Evolutionary conservation across 2,329 filamentous ascomycete species (phyloP).

Genomic region (Monosporascus sp.): DNA sequence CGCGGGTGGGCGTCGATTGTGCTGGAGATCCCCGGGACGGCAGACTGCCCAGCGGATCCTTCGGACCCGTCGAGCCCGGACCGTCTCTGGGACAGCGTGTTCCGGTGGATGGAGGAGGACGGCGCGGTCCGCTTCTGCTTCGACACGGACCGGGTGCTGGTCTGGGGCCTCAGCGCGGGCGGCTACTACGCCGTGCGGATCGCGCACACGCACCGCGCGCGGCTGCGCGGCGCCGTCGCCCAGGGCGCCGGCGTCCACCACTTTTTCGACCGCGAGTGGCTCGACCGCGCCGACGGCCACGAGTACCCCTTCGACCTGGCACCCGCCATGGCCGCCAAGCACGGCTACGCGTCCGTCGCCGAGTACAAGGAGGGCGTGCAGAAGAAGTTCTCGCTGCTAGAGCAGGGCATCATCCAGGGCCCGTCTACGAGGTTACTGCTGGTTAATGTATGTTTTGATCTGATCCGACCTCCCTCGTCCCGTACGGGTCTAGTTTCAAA

Average conservation of each 20-base stretch:
- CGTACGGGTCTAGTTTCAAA: no score
- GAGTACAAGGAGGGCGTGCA: slow-evolving; percentile 50
- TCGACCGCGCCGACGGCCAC: slow-evolving; percentile 56
- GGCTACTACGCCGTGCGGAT: slow-evolving; percentile 64
- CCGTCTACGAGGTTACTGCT: slow-evolving; percentile 53
- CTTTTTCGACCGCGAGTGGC: slow-evolving; percentile 55
- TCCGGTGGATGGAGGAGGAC: slow-evolving; percentile 50
- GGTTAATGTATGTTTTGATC: slow-evolving; percentile 44
- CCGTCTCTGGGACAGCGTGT: slow-evolving; percentile 55
- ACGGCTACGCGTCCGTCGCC: slow-evolving; percentile 52
- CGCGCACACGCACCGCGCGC: slow-evolving; percentile 58
- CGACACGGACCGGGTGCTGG: slow-evolving; percentile 51
- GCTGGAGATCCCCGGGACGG: slow-evolving; percentile 61
- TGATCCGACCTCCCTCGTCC: neutral
- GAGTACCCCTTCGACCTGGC: slow-evolving; percentile 59
- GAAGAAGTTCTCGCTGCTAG: slow-evolving; percentile 57
- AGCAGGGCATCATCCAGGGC: slow-evolving; percentile 50
- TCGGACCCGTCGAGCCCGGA: slow-evolving; percentile 55
- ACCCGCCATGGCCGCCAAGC: slow-evolving; percentile 54
- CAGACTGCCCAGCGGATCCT: slow-evolving; percentile 60
- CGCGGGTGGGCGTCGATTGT: slow-evolving; percentile 60
- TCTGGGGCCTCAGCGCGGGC: slow-evolving; percentile 61
- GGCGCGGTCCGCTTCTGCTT: slow-evolving; percentile 30
- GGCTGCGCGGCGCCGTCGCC: slow-evolving; percentile 51
- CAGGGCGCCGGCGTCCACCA: slow-evolving; percentile 60